Evolutionary conservation across 352 stramenopile species (phyloP).

Genomic region (Phytophthora melonis): DNA sequence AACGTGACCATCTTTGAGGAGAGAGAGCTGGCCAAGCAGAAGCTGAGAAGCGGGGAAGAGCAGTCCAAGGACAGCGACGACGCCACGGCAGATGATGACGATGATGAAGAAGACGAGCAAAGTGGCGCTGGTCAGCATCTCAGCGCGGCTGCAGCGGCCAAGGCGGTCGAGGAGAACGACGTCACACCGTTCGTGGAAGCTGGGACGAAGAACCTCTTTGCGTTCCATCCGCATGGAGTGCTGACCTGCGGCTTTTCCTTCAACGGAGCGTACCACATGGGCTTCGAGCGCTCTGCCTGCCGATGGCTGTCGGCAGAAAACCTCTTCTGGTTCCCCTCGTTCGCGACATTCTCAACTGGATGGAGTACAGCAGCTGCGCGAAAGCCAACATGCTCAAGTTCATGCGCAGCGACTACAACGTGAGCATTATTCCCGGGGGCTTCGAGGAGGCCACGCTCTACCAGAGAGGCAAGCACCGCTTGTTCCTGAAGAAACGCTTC

Average conservation of each 20-base stretch:
- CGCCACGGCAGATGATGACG: neutral
- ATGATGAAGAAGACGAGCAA: constrained; percentile 15
- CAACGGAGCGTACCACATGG: constrained; percentile 65
- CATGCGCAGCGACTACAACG: constrained; percentile 63
- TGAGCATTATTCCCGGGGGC: constrained; percentile 90
- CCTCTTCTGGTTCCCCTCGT: constrained; percentile 74
- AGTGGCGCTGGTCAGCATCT: constrained; percentile 11
- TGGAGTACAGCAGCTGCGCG: constrained; percentile 58
- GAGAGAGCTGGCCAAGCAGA: constrained; percentile 31
- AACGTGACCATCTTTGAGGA: constrained; percentile 58
- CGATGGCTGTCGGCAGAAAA: constrained; percentile 76
- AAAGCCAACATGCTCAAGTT: constrained; percentile 60
- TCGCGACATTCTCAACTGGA: constrained; percentile 71
- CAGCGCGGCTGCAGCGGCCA: constrained; percentile 20
- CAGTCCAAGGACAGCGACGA: constrained; percentile 17
- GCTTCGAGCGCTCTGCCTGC: constrained; percentile 55
- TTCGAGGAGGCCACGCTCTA: constrained; percentile 95
- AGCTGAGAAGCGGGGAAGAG: constrained; percentile 1
- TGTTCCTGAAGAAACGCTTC: constrained; percentile 91
- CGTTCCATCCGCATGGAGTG: constrained; percentile 77
- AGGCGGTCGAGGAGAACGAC: constrained; percentile 36
- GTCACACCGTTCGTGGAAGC: constrained; percentile 21
- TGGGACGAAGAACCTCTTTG: constrained; percentile 34
- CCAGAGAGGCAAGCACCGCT: constrained; percentile 75
- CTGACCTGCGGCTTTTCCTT: constrained; percentile 61